phyloP scores from a whole-genome alignment of 805 yeast genomes.

The Metschnikowia lochheadii region DNA sequence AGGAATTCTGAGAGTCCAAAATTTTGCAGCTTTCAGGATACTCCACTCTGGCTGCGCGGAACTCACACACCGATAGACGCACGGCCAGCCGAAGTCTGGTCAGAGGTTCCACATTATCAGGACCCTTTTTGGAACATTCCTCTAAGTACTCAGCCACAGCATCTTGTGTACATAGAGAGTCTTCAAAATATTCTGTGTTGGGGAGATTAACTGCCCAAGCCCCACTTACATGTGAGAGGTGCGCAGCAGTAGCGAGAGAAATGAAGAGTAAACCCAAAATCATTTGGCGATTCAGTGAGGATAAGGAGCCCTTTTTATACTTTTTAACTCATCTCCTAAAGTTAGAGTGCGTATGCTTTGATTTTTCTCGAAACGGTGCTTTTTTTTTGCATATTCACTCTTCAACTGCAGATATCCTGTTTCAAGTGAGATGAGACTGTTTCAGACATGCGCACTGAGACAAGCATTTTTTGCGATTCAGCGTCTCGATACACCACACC shows the following conservation, averaged over 20 bases:
- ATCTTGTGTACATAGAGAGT: conserved; percentile 18
- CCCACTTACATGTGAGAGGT: background rate
- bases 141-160: conserved; percentile 40
- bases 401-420: background rate
- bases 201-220: background rate
- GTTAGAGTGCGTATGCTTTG: background rate
- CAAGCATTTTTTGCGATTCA: background rate
- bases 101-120: conserved; percentile 33
- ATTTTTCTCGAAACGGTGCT: background rate
- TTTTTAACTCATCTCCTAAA: too few species aligned
- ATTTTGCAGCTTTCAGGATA: conserved; percentile 28
- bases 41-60: conserved; percentile 41
- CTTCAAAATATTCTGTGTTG: background rate
- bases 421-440: conserved; percentile 3
- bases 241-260: conserved; percentile 2
- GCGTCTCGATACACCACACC: background rate
- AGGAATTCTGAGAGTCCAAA: conserved; percentile 6
- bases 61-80: conserved; percentile 52
- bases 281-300: background rate
- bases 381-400: background rate
- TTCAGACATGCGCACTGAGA: conserved; percentile 2
- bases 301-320: background rate
- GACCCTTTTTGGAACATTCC: conserved; percentile 37
- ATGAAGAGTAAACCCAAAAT: background rate
- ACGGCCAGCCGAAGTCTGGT: conserved; percentile 40